These are phyloP conservation scores for Medicago lupulina DNA, from an alignment of 306 rosid genomes.

Conservation along the genomic window DNA sequence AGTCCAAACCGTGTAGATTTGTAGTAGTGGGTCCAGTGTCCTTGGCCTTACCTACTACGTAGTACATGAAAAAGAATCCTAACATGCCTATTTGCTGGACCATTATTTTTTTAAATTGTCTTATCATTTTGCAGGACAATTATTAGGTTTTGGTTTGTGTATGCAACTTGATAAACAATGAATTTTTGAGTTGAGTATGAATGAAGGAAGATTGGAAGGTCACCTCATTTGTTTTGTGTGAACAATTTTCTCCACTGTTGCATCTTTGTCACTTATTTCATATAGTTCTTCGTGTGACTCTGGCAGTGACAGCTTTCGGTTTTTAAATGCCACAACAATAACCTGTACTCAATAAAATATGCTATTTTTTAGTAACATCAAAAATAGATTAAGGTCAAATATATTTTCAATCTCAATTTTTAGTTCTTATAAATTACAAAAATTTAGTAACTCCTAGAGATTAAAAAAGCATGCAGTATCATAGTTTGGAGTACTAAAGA, in stretches of 20 bases:
- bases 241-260: conserved; percentile 51
- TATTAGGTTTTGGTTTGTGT: conserved; percentile 38
- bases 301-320: conserved; percentile 58
- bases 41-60: conserved; percentile 44
- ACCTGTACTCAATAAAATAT: conserved; percentile 54
- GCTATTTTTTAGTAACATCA: too few species aligned
- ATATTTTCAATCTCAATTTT: not conserved
- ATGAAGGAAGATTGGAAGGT: not conserved
- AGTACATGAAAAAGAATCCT: conserved; percentile 49
- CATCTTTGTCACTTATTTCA: conserved; percentile 65
- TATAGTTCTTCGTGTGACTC: conserved; percentile 58
- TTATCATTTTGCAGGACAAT: conserved; percentile 34
- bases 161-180: conserved; percentile 25
- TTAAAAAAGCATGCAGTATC: too few species aligned
- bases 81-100: conserved; percentile 44
- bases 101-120: conserved; percentile 36
- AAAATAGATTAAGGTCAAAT: not conserved
- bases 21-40: conserved; percentile 43
- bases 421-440: too few species aligned
- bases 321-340: conserved; percentile 67
- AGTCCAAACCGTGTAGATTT: not conserved
- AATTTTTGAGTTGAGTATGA: conserved; percentile 18
- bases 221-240: conserved; percentile 83
- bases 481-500: too few species aligned
- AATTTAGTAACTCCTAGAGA: too few species aligned